Evolutionary conservation across 2,329 filamentous ascomycete genomes (phyloP).

Genomic region (Neonectria magnoliae): DNA sequence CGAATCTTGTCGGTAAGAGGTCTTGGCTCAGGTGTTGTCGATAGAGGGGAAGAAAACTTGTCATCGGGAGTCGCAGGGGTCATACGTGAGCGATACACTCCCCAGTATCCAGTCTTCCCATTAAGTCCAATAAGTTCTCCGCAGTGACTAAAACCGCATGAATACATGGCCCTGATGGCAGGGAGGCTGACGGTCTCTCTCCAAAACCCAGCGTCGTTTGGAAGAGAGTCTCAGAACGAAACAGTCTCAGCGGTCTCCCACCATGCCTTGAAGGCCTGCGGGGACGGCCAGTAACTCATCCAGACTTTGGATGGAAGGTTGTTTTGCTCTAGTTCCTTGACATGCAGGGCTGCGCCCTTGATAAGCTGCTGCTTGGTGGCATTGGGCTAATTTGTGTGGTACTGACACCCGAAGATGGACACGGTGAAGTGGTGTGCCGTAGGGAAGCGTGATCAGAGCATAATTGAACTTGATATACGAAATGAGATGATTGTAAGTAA

Average conservation of each 20-base stretch:
- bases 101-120: conserved; percentile 21
- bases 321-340: conserved; percentile 16
- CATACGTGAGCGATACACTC: conserved; percentile 17
- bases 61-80: conserved; percentile 14
- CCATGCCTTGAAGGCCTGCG: conserved; percentile 11
- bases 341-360: conserved; percentile 5
- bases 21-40: background rate
- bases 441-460: conserved; percentile 12
- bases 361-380: conserved; percentile 4
- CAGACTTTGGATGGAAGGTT: conserved; percentile 11
- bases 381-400: conserved; percentile 5
- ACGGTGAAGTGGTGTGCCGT: conserved; percentile 17
- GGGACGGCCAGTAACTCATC: conserved; percentile 16
- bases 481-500: too few relatives aligned
- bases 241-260: background rate
- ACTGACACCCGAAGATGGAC: conserved; percentile 11
- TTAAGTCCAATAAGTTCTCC: conserved; percentile 17
- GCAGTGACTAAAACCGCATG: conserved; percentile 16
- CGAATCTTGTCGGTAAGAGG: background rate
- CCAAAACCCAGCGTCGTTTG: conserved; percentile 25
- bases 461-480: background rate
- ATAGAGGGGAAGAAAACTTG: conserved; percentile 1
- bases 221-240: conserved; percentile 20
- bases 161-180: conserved; percentile 15
- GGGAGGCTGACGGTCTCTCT: conserved; percentile 21